phyloP scores from a whole-genome alignment of 768 basidiomycete species.

The Kwoniella sp. region DNA sequence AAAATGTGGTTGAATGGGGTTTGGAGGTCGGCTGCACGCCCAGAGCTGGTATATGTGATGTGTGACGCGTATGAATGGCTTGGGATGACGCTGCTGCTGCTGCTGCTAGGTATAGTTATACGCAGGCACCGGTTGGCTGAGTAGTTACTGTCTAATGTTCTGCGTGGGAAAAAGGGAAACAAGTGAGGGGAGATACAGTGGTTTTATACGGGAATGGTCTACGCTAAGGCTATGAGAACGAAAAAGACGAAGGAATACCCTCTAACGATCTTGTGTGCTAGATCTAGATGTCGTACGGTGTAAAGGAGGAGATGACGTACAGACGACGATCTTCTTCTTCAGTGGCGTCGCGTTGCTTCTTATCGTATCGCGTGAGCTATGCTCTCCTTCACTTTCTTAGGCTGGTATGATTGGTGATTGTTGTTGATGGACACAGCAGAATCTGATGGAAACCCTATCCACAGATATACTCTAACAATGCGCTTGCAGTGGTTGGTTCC shows the following conservation, averaged over 20 bases:
- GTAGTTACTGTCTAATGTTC: background rate
- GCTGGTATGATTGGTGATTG: no score
- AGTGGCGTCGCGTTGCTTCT: no score
- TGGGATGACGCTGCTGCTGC: background rate
- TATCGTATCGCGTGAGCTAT: no score
- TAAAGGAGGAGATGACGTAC: background rate
- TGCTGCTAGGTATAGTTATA: background rate
- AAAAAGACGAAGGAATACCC: background rate
- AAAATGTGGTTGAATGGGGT: background rate
- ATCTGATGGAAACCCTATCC: no score
- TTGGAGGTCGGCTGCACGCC: background rate
- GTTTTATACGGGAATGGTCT: slow-evolving; percentile 1
- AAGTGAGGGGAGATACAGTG: background rate
- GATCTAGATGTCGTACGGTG: background rate
- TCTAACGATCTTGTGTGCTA: no score
- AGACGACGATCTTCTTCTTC: background rate
- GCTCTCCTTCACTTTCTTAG: no score
- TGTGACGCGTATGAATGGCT: background rate
- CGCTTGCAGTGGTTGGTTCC: no score
- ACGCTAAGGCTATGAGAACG: background rate
- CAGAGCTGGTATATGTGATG: background rate
- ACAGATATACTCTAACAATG: no score
- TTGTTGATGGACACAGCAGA: no score
- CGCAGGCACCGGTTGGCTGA: background rate
- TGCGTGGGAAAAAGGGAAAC: slow-evolving; percentile 1